phyloP scores from a whole-genome alignment of 2,329 filamentous ascomycete species.

The Geosmithia morbida region DNA sequence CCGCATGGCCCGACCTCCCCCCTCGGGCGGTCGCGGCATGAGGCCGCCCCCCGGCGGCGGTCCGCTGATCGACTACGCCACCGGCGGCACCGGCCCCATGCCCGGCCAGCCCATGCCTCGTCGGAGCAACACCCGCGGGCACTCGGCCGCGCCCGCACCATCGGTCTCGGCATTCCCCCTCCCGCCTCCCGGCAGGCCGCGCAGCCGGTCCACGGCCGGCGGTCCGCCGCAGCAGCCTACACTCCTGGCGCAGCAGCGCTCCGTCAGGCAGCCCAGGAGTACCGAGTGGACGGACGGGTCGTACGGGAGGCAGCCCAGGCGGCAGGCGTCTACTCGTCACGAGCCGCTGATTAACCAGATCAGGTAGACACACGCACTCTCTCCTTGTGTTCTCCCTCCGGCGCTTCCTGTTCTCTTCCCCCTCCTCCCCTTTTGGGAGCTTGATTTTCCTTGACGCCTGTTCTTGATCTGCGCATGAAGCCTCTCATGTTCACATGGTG shows the following conservation, averaged over 20 bases:
- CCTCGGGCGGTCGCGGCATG: slow-evolving; percentile 26
- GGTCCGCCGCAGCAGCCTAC: not conserved
- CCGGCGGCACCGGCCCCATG: slow-evolving; percentile 9
- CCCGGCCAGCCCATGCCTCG: not conserved
- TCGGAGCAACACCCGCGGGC: not conserved
- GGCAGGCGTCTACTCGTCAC: not conserved
- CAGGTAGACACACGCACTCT: no score
- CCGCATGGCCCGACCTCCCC: slow-evolving; percentile 16
- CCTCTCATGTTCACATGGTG: no score
- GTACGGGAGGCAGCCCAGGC: not conserved
- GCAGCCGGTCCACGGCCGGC: not conserved
- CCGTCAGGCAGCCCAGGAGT: not conserved
- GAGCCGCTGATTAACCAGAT: not conserved
- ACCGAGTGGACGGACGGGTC: not conserved
- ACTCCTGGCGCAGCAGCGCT: not conserved
- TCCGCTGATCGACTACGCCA: slow-evolving; percentile 32
- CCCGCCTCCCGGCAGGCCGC: not conserved
- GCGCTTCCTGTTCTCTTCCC: no score
- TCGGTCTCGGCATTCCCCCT: not conserved
- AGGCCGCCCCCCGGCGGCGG: slow-evolving; percentile 18
- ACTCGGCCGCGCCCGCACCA: not conserved
- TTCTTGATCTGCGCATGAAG: no score
- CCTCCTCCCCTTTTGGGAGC: no score
- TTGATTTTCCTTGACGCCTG: no score
- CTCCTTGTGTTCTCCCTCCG: no score